Base-by-base conservation (phyloP, 768 basidiomycete species). In the Leccinum boreale region DNA sequence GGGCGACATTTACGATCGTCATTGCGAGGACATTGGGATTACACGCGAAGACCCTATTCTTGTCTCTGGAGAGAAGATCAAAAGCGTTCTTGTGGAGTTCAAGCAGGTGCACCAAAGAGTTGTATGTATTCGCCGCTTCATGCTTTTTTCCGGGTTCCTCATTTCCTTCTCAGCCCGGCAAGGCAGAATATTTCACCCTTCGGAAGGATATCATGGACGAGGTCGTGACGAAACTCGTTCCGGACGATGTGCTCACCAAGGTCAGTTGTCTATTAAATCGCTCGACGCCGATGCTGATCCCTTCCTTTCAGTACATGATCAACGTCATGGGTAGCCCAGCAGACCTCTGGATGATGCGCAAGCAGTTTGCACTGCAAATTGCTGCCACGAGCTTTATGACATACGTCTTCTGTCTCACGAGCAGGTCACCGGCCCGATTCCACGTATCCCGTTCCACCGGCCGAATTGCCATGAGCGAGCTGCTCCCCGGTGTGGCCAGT, bases 331-430 rank as follows among this genome's bases (percentile, higher is more conserved):
- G 81, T 48, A 82, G 81, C 2, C 85, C 95, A 5, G 83, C 84
- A 56, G 92, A 94, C 65, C 80, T 98, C 3, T 99, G 96, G 96
- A 82, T 91, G 58, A 94, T 98, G 85, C 86, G 97, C 58, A 98
- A 97, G 75, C 95, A 98, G 74, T 97, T 98, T 73, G 88, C 95
- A 9, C 72, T 89, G 42, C 95, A 98, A 68, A 78, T 94, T 36
- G 93, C 97, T 6, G 82, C 90, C 1, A 85, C 84, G 45, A 89
- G 91, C 65, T 98, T 98, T 80, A 87, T 96, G 84, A 94, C 94
- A 15, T 96, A 89, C 68, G 78, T 90, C 28, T 83, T 97, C 64
- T 89, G 84, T 63, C 79, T 98, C 31, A 88, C 89, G 26, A 90
- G 89, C 67, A 86, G 96, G 47, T 80, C 84, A 7, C 96, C 96